Percentiles rank a stretch among this genome's conserved stretches.
phyloP scores from a whole-genome alignment of 2,329 filamentous ascomycete genomes.

The Pezicula neosporulosa region DNA sequence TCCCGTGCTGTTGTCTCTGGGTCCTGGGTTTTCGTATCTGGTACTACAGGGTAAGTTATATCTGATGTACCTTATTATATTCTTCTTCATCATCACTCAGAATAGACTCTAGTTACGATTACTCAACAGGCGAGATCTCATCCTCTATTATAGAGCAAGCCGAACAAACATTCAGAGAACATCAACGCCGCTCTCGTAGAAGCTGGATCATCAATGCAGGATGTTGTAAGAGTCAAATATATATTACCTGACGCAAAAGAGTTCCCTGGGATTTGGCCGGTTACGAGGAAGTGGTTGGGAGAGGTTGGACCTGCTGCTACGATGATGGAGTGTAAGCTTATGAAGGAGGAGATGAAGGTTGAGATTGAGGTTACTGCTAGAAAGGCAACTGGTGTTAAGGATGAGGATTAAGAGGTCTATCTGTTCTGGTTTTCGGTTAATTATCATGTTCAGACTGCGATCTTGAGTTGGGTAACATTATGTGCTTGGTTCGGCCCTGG shows the following conservation, averaged over 20 bases:
- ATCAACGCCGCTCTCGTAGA: slow-evolving; percentile 41
- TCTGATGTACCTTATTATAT: background rate
- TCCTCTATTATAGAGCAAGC: slow-evolving; percentile 42
- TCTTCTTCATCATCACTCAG: background rate
- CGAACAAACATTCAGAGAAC: slow-evolving; percentile 46
- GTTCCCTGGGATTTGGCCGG: slow-evolving; percentile 46
- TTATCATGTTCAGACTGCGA: too few species aligned
- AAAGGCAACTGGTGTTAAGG: background rate
- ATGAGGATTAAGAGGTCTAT: background rate
- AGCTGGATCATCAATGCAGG: slow-evolving; percentile 38
- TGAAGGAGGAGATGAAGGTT: slow-evolving; percentile 45
- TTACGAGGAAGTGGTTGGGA: slow-evolving; percentile 46
- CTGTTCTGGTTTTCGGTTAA: too few species aligned
- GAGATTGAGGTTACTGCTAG: slow-evolving; percentile 22
- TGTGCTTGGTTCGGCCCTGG: background rate
- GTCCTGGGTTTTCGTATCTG: slow-evolving; percentile 50
- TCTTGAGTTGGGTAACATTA: background rate
- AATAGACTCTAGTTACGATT: slow-evolving; percentile 41
- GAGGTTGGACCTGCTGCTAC: slow-evolving; percentile 46
- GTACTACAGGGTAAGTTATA: slow-evolving; percentile 45
- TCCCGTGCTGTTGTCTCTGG: slow-evolving; percentile 49
- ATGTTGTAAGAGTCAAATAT: slow-evolving; percentile 50
- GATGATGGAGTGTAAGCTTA: slow-evolving; percentile 47
- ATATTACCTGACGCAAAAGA: slow-evolving; percentile 45
- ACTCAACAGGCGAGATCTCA: slow-evolving; percentile 42